Evolutionary conservation across 257 asterid species (phyloP).

Genomic region (Gentiana macrophylla): DNA sequence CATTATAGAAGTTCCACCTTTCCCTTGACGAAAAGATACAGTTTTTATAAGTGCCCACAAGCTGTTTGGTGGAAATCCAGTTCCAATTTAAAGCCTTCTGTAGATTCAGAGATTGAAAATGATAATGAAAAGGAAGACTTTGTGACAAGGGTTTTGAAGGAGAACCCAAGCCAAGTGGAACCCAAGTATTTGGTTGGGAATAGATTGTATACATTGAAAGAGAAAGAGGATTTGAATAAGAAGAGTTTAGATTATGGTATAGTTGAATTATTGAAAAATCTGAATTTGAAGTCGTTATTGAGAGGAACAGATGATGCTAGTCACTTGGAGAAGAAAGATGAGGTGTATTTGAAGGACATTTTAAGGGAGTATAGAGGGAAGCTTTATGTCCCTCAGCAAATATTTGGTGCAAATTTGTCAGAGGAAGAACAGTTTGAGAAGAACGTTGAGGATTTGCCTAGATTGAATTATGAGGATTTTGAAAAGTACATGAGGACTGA

Average conservation of each 20-base stretch:
- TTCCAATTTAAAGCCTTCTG: constrained; percentile 31
- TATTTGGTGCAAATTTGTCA: constrained; percentile 54
- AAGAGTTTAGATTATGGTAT: constrained; percentile 33
- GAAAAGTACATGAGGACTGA: constrained; percentile 47
- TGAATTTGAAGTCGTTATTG: constrained; percentile 52
- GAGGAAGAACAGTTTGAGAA: constrained; percentile 83
- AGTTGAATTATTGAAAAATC: constrained; percentile 31
- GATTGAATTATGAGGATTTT: constrained; percentile 60
- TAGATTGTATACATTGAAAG: constrained; percentile 59
- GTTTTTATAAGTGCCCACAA: constrained; percentile 19
- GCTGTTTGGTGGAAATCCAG: constrained; percentile 28
- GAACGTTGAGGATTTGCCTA: constrained; percentile 68
- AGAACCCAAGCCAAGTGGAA: constrained; percentile 92
- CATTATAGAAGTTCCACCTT: constrained; percentile 11
- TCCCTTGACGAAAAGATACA: constrained; percentile 23
- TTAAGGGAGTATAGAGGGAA: constrained; percentile 90
- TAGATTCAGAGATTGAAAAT: constrained; percentile 11
- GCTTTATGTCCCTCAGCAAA: constrained; percentile 90
- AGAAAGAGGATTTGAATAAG: constrained; percentile 51
- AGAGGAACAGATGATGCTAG: constrained; percentile 19
- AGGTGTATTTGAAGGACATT: constrained; percentile 73
- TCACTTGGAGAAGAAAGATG: constrained; percentile 31
- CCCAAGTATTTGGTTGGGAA: constrained; percentile 70
- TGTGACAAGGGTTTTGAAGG: constrained; percentile 72
- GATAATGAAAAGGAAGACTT: constrained; percentile 54